Evolutionary conservation across 2,329 filamentous ascomycete species (phyloP), one percentile per base, ranked within the genome.

Genomic region (Lachnellula suecica): DNA sequence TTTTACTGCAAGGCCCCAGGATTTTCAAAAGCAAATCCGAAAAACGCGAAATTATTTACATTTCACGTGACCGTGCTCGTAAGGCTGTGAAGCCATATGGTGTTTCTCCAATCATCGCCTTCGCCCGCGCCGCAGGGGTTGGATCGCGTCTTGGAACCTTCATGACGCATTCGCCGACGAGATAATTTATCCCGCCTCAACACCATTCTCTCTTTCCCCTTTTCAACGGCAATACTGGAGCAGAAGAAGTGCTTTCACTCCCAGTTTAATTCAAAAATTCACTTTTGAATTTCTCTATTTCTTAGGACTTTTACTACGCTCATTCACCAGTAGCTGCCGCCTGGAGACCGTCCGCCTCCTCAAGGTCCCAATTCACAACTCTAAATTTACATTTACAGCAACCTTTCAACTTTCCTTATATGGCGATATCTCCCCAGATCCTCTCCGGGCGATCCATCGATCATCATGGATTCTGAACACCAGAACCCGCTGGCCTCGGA

Each of bases 41-140:
- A 2, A 13, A 10, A 31, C 27, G 9, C 15, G 27, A 10, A 31
- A 31, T 15, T 35, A 13, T 35, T 35, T 7, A 35, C 31, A n/a
- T 35, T 35, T 35, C 31, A 35, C 31, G 31, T 35, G 20, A 43
- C 10, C 13, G 41, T n/a, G 20, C 37, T 37, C 20, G 40, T 24
- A 44, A 23, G 49, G 46, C 46, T 35, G 34, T 34, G 49, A 49
- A 34, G n/a, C n/a, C 38, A 37, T 51, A 35, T 37, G 37, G 43
- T 37, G n/a, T 47, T 45, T n/a, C 49, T 17, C 31, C 31, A 35
- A 35, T 35, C 31, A 35, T 15, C 31, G 31, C 31, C 13, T 7
- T 6, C 31, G 13, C 9, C 9, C 17, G 3, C 31, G 6, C 31
- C 17, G 17, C 31, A 35, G 31, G 31, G 31, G 17, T 35, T n/a